A percentile compares a stretch with the other conserved stretches of the same genome.
Conservation (phyloP, 495 filamentous ascomycete species). For the Aspergillus conjunctus region DNA sequence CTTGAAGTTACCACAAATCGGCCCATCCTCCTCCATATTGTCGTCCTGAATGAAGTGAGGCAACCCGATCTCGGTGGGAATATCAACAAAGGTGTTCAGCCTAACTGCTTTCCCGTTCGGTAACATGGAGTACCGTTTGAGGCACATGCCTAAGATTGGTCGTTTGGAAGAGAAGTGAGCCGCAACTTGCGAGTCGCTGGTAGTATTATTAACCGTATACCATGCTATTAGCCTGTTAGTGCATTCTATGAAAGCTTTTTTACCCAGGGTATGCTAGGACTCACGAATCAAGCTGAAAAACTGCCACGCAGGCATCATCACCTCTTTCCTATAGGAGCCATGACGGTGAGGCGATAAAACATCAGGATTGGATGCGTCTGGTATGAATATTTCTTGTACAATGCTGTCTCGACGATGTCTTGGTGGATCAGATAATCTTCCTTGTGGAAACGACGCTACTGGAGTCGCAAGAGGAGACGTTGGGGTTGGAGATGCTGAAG, state of each 20-base stretch:
- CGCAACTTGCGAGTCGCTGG: conserved; percentile 68
- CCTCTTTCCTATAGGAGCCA: conserved; percentile 69
- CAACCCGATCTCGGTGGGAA: conserved; percentile 83
- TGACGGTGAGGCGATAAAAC: conserved; percentile 32
- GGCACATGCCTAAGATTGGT: conserved; percentile 85
- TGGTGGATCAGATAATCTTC: conserved; percentile 25
- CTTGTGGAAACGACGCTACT: conserved; percentile 36
- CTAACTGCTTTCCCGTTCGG: conserved; percentile 66
- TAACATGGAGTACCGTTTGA: conserved; percentile 85
- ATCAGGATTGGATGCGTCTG: conserved; percentile 40
- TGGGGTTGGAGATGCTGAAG: conserved; percentile 42
- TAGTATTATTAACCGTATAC: conserved; percentile 71
- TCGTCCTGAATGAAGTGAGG: conserved; percentile 91
- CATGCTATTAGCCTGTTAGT: conserved; percentile 54
- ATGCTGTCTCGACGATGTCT: conserved; percentile 58
- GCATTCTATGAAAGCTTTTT: background rate
- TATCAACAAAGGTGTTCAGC: conserved; percentile 82
- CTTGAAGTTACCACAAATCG: conserved; percentile 81
- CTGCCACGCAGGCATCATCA: conserved; percentile 97
- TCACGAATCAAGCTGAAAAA: conserved; percentile 88
- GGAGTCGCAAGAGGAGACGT: conserved; percentile 38
- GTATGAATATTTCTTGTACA: conserved; percentile 60
- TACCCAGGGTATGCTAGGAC: conserved; percentile 24
- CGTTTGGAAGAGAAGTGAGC: conserved; percentile 72
- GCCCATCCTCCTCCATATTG: conserved; percentile 60